These are phyloP conservation scores for Clitocybe nebularis DNA, from an alignment of 1,284 basidiomycete species.

Conservation along the genomic window DNA sequence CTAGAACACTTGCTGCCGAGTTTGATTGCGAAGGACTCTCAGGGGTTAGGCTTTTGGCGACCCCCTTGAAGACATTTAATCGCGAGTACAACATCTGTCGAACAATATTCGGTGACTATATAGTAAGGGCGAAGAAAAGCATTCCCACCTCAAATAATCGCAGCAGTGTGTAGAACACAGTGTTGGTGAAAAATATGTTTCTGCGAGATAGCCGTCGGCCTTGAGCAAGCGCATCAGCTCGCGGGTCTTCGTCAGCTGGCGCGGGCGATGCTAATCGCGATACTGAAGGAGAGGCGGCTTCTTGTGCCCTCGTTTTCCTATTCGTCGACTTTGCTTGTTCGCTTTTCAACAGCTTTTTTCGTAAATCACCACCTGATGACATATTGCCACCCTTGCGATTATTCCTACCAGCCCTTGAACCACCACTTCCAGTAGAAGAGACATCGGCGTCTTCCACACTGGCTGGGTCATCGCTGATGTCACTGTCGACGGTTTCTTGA, in stretches of 20 bases:
- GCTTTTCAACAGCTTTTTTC: slow-evolving; percentile 74
- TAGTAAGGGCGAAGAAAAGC: background rate
- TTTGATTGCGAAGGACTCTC: slow-evolving; percentile 22
- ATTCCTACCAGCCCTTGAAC: slow-evolving; percentile 20
- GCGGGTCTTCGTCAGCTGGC: slow-evolving; percentile 41
- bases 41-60: slow-evolving; percentile 44
- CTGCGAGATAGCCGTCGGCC: slow-evolving; percentile 34
- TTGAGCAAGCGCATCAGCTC: slow-evolving; percentile 23
- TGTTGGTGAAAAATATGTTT: slow-evolving; percentile 85
- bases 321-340: slow-evolving; percentile 70
- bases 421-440: slow-evolving; percentile 33
- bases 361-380: slow-evolving; percentile 54
- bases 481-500: slow-evolving; percentile 44
- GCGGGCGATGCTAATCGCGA: slow-evolving; percentile 61
- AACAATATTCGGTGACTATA: slow-evolving; percentile 7
- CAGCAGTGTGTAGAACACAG: slow-evolving; percentile 82
- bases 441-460: slow-evolving; percentile 49
- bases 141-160: slow-evolving; percentile 76
- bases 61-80: slow-evolving; percentile 74
- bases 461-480: slow-evolving; percentile 49
- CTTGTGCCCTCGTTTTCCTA: slow-evolving; percentile 52
- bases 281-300: slow-evolving; percentile 31
- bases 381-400: slow-evolving; percentile 33
- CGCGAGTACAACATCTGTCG: slow-evolving; percentile 81
- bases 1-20: slow-evolving; percentile 30